Evolutionary conservation across 2,329 filamentous ascomycete species (phyloP).

Genomic region (Polychaeton citri): DNA sequence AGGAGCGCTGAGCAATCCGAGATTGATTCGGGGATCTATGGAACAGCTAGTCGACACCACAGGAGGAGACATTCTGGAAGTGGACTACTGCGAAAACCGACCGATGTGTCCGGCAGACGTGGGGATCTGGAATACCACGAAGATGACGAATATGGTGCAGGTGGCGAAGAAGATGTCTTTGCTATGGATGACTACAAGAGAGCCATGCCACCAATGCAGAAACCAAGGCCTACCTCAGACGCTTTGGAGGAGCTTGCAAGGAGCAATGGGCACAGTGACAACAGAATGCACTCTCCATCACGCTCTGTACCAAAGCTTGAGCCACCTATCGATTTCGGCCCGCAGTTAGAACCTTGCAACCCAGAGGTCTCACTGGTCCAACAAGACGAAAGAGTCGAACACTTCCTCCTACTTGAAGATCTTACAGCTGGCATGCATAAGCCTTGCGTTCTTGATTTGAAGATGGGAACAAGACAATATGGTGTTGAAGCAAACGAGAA

Average conservation of each 20-base stretch:
- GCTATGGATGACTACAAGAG: constrained; percentile 45
- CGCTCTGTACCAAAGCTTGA: constrained; percentile 7
- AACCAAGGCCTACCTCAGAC: neutral
- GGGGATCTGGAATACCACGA: constrained; percentile 85
- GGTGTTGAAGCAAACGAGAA: constrained; percentile 83
- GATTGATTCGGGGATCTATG: constrained; percentile 5
- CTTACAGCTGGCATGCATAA: constrained; percentile 92
- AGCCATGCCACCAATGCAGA: constrained; percentile 1
- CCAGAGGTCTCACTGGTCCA: constrained; percentile 33
- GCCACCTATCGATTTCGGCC: constrained; percentile 16
- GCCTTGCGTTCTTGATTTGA: constrained; percentile 92
- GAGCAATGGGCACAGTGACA: neutral
- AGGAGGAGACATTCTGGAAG: constrained; percentile 75
- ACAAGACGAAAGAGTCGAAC: constrained; percentile 59
- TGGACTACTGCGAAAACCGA: constrained; percentile 58
- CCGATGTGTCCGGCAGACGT: constrained; percentile 51
- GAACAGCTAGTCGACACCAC: constrained; percentile 12
- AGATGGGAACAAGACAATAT: constrained; percentile 97
- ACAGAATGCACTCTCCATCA: neutral
- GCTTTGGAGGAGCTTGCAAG: neutral
- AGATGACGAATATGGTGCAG: constrained; percentile 72
- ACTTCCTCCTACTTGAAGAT: constrained; percentile 87
- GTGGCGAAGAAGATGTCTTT: constrained; percentile 60
- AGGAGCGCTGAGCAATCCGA: constrained; percentile 17
- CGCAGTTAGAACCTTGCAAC: constrained; percentile 21